Percentiles rank a stretch among this genome's conserved stretches.
phyloP scores from a whole-genome alignment of 164 flowering plant genomes.

The Kalanchoe fedtschenkoi region DNA sequence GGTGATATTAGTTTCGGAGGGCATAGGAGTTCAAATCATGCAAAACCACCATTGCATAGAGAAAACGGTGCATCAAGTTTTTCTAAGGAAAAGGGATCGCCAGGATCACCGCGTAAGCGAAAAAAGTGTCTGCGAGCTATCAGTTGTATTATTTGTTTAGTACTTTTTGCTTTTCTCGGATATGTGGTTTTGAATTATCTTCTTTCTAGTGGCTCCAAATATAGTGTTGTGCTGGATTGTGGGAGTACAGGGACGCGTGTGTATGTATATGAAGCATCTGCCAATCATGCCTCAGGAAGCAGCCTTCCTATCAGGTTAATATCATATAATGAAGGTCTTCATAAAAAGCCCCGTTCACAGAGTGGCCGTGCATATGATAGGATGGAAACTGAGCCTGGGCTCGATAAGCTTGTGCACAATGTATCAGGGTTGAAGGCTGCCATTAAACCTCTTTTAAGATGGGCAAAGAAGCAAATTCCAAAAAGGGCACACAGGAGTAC shows the following conservation, averaged over 20 bases:
- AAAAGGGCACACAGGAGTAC: slow-evolving; percentile 57
- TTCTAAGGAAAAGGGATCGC: slow-evolving; percentile 57
- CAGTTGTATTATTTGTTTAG: slow-evolving; percentile 30
- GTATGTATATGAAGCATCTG: slow-evolving; percentile 62
- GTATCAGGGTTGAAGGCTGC: slow-evolving; percentile 60
- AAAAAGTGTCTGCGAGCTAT: slow-evolving; percentile 45
- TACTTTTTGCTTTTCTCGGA: slow-evolving; percentile 29
- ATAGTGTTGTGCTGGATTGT: slow-evolving; percentile 81
- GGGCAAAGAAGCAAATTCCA: slow-evolving; percentile 99
- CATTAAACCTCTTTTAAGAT: slow-evolving; percentile 70
- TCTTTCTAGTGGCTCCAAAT: slow-evolving; percentile 38
- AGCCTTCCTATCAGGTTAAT: slow-evolving; percentile 50
- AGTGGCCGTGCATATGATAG: slow-evolving; percentile 83
- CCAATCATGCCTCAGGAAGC: slow-evolving; percentile 26
- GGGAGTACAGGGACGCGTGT: slow-evolving; percentile 95
- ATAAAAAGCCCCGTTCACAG: slow-evolving; percentile 31
- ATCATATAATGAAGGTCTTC: slow-evolving; percentile 44
- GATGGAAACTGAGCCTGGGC: slow-evolving; percentile 97
- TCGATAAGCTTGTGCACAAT: slow-evolving; percentile 77
- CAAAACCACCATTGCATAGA: slow-evolving; percentile 25
- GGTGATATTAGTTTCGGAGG: slow-evolving; percentile 18
- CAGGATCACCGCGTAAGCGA: slow-evolving; percentile 25
- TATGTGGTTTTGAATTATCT: slow-evolving; percentile 25
- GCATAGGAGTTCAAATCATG: slow-evolving; percentile 12
- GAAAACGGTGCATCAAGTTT: slow-evolving; percentile 64